Evolutionary conservation across 306 rosid species (phyloP).

Genomic region (Prunus mume): DNA sequence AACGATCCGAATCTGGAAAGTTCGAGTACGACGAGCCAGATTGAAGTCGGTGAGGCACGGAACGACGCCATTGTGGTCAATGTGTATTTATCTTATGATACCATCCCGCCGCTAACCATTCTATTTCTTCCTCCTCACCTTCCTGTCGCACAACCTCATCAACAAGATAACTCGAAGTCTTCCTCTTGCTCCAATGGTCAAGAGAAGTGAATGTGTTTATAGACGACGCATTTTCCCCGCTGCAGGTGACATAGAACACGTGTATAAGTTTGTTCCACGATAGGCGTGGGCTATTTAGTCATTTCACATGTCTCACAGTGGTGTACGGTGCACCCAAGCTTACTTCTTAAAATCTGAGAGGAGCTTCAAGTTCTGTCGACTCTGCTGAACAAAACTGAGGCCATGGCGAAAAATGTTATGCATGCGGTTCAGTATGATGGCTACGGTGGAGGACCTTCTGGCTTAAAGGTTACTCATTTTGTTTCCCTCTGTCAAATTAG

Average conservation of each 20-base stretch:
- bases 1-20: not conserved
- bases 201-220: too few relatives aligned
- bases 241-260: not conserved
- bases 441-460: constrained; percentile 64
- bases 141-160: too few relatives aligned
- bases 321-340: not conserved
- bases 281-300: not conserved
- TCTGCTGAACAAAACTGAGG: not conserved
- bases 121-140: too few relatives aligned
- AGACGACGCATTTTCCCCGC: too few relatives aligned
- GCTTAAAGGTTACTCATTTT: constrained; percentile 39
- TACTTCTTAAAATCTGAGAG: not conserved
- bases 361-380: not conserved
- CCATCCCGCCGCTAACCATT: too few relatives aligned
- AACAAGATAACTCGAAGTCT: too few relatives aligned
- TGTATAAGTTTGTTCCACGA: not conserved
- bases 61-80: not conserved
- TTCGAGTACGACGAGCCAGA: not conserved
- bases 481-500: not conserved
- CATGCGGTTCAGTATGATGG: constrained; percentile 55
- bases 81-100: not conserved
- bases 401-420: constrained; percentile 54
- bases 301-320: not conserved
- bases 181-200: too few relatives aligned
- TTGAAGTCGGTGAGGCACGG: not conserved